Percentiles rank a stretch among this genome's conserved stretches.
Evolutionary conservation across 495 filamentous ascomycete species (phyloP).

Genomic region (Haplographium delicatum): DNA sequence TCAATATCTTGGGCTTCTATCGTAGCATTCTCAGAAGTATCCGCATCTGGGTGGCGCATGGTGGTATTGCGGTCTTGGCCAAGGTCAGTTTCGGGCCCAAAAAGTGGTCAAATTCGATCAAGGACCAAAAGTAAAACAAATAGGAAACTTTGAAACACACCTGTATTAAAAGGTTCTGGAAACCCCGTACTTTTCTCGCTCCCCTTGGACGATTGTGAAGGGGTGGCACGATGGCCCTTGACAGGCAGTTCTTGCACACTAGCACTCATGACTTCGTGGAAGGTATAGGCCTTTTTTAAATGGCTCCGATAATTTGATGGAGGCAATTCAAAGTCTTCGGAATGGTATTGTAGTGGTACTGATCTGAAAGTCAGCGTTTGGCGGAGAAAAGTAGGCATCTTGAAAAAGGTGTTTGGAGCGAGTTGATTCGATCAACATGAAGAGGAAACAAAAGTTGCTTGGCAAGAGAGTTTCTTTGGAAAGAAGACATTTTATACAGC

Average conservation of each 20-base stretch:
- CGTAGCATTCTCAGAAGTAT: conserved; percentile 22
- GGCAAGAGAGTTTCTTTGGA: neutral
- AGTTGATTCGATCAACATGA: neutral
- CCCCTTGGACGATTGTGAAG: neutral
- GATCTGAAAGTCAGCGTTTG: neutral
- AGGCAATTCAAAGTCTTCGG: conserved; percentile 1
- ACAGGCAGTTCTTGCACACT: conserved; percentile 4
- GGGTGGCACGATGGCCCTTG: neutral
- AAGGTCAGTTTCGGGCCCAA: neutral
- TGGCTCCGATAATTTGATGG: neutral
- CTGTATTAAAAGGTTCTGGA: conserved; percentile 21
- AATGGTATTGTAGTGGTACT: neutral
- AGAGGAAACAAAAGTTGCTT: neutral
- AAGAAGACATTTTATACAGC: neutral
- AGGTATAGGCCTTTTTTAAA: neutral
- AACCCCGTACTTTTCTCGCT: conserved; percentile 17
- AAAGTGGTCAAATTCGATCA: no score
- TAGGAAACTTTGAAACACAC: no score
- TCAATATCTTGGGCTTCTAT: conserved; percentile 18
- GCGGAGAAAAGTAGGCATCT: neutral
- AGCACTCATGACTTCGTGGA: neutral
- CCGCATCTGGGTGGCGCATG: conserved; percentile 24
- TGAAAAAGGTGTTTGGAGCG: neutral
- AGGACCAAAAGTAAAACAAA: no score
- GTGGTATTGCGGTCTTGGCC: conserved; percentile 23